Percentiles rank a stretch among this genome's conserved stretches.
Evolutionary conservation across 2,329 filamentous ascomycete species (phyloP).

Genomic region (Phaeosphaeriaceae sp.): DNA sequence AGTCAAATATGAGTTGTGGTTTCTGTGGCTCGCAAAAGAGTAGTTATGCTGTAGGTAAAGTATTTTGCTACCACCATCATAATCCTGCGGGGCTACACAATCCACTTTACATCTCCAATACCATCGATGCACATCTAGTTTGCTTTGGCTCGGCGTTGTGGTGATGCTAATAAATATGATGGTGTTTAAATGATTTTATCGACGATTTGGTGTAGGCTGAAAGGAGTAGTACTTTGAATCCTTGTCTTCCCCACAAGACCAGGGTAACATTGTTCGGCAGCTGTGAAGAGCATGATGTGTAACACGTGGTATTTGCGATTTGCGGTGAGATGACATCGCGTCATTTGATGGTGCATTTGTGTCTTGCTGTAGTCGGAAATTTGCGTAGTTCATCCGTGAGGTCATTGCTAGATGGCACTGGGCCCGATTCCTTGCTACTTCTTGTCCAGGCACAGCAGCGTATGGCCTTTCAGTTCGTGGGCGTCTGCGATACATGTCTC

Average conservation of each 20-base stretch:
- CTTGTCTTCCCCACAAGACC: constrained; percentile 13
- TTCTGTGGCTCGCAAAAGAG: neutral
- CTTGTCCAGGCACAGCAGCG: too few species aligned
- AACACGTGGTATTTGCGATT: neutral
- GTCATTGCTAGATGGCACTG: too few species aligned
- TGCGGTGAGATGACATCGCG: too few species aligned
- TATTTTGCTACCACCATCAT: neutral
- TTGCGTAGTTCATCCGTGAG: too few species aligned
- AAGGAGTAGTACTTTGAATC: constrained; percentile 15
- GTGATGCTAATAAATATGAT: constrained; percentile 12
- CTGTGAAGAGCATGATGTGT: neutral
- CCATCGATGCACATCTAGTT: neutral
- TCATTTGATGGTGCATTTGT: too few species aligned
- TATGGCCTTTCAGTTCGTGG: too few species aligned
- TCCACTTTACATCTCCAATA: neutral
- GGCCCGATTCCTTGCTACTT: too few species aligned
- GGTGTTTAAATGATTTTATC: constrained; percentile 11
- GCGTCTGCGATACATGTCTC: neutral
- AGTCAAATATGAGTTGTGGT: neutral
- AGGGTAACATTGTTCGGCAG: neutral
- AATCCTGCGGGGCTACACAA: neutral
- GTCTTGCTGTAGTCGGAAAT: too few species aligned
- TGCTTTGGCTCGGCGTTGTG: neutral
- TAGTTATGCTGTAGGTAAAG: neutral
- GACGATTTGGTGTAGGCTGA: constrained; percentile 16